Base-by-base conservation (phyloP, 1,284 basidiomycete genomes). In the Rhodofomes roseus region DNA sequence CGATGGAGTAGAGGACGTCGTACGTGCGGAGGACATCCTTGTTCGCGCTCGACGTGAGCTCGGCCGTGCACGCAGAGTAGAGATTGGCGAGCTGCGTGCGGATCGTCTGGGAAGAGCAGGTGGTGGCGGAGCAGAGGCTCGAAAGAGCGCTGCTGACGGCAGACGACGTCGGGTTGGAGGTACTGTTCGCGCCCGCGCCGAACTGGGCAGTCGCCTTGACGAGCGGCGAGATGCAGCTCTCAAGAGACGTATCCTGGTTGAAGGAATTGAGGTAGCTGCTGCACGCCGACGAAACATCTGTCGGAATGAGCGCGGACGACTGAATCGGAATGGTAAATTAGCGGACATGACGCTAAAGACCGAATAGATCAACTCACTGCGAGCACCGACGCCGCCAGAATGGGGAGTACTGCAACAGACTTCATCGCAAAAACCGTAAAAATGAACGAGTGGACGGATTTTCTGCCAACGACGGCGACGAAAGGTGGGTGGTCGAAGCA, bases 1-100 rank as follows among this genome's bases (percentile, higher is more conserved):
- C 66, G 55, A 94, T 65, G 62, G 81, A 66, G 78, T 93, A 97
- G 48, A 96, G 77, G 48, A 84, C 77, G 71, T 96, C 95, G 76
- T 96, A 97, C 4, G 83, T 75, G 40, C 73, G 68, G 67, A 84
- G 71, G 53, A 95, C 86, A 23, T 77, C 70, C 40, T 68, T 52
- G 62, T 81, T 83, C 52, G 77, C 72, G n/a, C n/a, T n/a, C 14
- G 81, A 76, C 1, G 80, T 83, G 64, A 97, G 77, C 75, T 96
- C 95, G 27, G 70, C 58, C 1, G 74, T 62, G 79, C 95, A 97
- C 7, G 82, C 80, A 12, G 79, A 66, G 72, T 87, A 87, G 76
- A 96, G 95, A 18, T 77, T 64, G 56, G 82, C 76, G 59, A 97
- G 83, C 66, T 84, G 79, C 39, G 76, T 60, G 54, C 87, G 82